Conservation (phyloP, 257 asterid genomes). For the Mentha longifolia region DNA sequence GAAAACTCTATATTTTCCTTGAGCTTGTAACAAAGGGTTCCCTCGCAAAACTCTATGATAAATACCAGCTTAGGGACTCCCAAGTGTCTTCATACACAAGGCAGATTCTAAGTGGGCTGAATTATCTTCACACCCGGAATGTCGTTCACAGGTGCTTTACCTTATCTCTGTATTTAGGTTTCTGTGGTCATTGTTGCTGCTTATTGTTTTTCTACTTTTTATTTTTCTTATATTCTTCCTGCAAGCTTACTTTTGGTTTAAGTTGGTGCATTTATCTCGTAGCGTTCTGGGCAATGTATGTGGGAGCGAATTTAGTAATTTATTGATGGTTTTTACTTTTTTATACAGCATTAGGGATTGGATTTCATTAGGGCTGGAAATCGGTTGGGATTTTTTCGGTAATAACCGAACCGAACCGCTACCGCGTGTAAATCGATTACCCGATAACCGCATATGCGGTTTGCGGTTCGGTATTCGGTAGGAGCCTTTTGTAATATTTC, state of each 20-base stretch:
- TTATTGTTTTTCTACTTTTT: neutral
- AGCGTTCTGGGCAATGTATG: conserved; percentile 26
- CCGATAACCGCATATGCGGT: no score
- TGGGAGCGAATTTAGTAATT: neutral
- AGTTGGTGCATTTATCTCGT: neutral
- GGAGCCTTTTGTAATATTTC: no score
- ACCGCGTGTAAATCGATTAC: no score
- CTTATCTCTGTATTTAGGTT: conserved; percentile 19
- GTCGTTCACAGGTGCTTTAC: conserved; percentile 66
- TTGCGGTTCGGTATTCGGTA: no score
- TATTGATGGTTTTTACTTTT: conserved; percentile 6
- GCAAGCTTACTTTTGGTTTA: neutral
- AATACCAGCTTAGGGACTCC: conserved; percentile 57
- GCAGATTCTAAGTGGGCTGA: conserved; percentile 65
- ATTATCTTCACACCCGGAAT: conserved; percentile 58
- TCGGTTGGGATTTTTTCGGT: no score
- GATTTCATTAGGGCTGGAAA: no score
- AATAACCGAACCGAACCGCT: no score
- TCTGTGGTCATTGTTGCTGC: conserved; percentile 11
- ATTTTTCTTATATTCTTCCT: conserved; percentile 18
- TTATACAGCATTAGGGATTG: conserved; percentile 1
- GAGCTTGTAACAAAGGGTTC: conserved; percentile 69
- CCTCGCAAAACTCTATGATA: conserved; percentile 53
- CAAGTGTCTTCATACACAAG: conserved; percentile 68
- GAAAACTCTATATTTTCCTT: conserved; percentile 62